Evolutionary conservation across 805 yeast genomes (phyloP).

Genomic region (Allodekkera sacchari): DNA sequence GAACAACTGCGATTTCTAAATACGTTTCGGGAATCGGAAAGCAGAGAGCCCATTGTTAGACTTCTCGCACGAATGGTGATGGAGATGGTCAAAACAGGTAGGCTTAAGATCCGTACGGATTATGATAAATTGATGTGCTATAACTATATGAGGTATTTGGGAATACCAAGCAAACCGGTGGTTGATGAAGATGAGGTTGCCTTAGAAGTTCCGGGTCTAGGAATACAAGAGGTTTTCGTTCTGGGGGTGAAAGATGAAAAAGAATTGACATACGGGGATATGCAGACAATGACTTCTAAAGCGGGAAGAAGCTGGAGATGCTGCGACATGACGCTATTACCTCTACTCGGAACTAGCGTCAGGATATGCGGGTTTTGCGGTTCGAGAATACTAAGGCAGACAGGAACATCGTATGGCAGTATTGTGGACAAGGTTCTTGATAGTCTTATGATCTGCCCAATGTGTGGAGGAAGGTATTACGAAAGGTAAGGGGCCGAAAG

Average conservation of each 20-base stretch:
- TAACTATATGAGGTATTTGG: conserved; percentile 2
- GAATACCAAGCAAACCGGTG: too few species aligned
- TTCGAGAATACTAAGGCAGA: conserved; percentile 1
- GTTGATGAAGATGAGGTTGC: conserved; percentile 3
- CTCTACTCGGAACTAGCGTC: conserved; percentile 7
- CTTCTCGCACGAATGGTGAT: conserved; percentile 8
- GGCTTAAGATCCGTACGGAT: neutral
- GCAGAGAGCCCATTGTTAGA: too few species aligned
- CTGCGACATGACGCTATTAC: conserved; percentile 11
- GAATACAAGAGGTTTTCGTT: conserved; percentile 4
- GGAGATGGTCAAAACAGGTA: conserved; percentile 1
- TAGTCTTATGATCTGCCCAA: conserved; percentile 6
- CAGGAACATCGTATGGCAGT: conserved; percentile 1
- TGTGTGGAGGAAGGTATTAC: conserved; percentile 11
- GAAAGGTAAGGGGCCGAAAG: too few species aligned
- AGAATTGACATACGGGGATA: neutral
- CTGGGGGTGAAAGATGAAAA: conserved; percentile 1
- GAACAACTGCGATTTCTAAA: too few species aligned
- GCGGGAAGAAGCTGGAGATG: conserved; percentile 13
- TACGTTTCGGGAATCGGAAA: too few species aligned
- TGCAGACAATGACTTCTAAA: conserved; percentile 3
- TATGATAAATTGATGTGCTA: conserved; percentile 3
- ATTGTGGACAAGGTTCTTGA: conserved; percentile 4
- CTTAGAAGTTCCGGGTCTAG: conserved; percentile 4
- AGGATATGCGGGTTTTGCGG: conserved; percentile 8